Evolutionary conservation across 192 early-diverging fungal species (phyloP), one percentile per base, ranked within the genome.

Genomic region (Coemansia sp.): DNA sequence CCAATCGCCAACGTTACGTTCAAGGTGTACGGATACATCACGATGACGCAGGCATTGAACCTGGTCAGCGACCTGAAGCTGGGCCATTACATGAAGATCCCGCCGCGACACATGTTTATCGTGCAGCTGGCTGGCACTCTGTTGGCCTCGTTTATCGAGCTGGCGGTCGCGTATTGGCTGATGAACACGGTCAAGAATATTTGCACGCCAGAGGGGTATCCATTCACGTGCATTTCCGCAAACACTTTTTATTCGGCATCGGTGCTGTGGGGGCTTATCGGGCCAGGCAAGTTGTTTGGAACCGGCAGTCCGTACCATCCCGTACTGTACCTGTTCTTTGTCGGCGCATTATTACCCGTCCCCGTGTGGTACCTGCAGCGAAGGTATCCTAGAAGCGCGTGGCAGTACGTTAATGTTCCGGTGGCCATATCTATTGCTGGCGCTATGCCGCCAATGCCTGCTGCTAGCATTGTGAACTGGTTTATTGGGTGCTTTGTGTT

Each of bases 11-110:
- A 91, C 43, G 85, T 91, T 31, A 83, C 86, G 3, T 95, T 92
- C 82, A 95, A 95, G 72, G 86, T 88, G 10, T 83, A 89, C 49
- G 89, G 88, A 38, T 86, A 84, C 64, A 92, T 86, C 51, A 80
- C 85, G 4, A 79, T 90, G 73, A 65, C 77, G n/a, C 93, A 97
- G 74, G 86, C 84, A 32, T 61, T 94, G 26, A 78, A 78, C 19
- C 84, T 94, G 23, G 65, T 71, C 9, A 56, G 60, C 59, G 88
- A 90, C 56, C 63, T 87, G 19, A 90, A 88, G 57, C 74, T 90
- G 10, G 89, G 86, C 8, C 86, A 88, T 51, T 90, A 90, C 56
- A 85, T 88, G 82, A 90, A 90, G 73, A 79, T 90, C n/a, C 84
- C 89, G 43, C 92, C 92, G 19, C 73, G 85, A 17, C 74, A 86